A percentile compares a stretch with the other conserved stretches of the same genome.
These are phyloP conservation scores for Orbilia quercus DNA, from an alignment of 2,329 filamentous ascomycete species.

Conservation along the genomic window DNA sequence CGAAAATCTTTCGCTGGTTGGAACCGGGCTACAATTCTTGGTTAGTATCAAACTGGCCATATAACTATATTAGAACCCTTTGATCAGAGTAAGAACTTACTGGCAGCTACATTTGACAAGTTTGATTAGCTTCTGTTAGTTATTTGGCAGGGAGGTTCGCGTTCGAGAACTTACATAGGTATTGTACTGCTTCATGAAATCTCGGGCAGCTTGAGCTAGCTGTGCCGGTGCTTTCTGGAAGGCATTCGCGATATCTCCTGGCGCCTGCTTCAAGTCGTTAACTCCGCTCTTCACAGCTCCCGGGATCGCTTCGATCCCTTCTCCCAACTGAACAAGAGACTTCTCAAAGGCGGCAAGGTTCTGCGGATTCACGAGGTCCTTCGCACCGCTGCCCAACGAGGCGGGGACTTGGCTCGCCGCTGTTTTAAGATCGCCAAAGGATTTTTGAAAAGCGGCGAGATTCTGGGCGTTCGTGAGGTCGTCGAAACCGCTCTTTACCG, in stretches of 20 bases:
- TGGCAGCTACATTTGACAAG: conserved; percentile 25
- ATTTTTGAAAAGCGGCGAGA: conserved; percentile 20
- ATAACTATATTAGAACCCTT: no score
- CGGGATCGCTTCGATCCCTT: conserved; percentile 10
- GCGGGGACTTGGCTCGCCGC: conserved; percentile 7
- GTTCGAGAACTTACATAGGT: conserved; percentile 25
- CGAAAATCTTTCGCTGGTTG: conserved; percentile 28
- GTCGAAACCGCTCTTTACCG: conserved; percentile 5
- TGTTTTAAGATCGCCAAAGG: conserved; percentile 25
- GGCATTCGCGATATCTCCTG: background rate
- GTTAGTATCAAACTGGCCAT: background rate
- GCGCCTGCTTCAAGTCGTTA: conserved; percentile 7
- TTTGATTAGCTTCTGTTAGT: no score
- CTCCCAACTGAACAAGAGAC: conserved; percentile 11
- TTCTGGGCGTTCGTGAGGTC: conserved; percentile 12
- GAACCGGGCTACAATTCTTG: conserved; percentile 8
- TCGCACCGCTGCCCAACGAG: conserved; percentile 3
- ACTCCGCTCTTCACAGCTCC: conserved; percentile 14
- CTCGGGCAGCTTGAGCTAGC: conserved; percentile 1
- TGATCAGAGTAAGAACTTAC: conserved; percentile 6
- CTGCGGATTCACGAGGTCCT: conserved; percentile 17
- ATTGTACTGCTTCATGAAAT: conserved; percentile 15
- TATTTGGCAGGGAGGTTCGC: no score
- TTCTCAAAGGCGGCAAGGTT: conserved; percentile 23
- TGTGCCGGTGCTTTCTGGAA: conserved; percentile 32